Conservation (phyloP, 2,329 filamentous ascomycete species). For the Fusarium subglutinans region DNA sequence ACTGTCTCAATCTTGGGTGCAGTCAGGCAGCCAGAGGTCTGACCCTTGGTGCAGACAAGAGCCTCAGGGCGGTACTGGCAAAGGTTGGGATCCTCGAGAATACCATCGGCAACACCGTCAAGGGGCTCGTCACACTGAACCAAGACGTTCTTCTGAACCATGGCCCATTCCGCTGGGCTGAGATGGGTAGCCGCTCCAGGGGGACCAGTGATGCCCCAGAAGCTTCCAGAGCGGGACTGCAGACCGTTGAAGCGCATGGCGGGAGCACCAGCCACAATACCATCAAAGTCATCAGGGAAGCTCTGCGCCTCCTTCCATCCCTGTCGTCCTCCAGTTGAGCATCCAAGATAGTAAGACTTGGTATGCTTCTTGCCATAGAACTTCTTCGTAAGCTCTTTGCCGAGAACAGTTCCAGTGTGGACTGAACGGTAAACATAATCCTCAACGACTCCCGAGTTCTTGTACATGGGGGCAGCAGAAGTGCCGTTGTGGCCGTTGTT, state of each 20-base stretch:
- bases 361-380: conserved; percentile 56
- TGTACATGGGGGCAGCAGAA: conserved; percentile 12
- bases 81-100: conserved; percentile 57
- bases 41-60: conserved; percentile 47
- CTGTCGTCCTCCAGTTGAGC: conserved; percentile 68
- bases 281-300: conserved; percentile 67
- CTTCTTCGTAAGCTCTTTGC: conserved; percentile 18
- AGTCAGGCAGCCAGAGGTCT: conserved; percentile 23
- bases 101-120: conserved; percentile 60
- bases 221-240: conserved; percentile 4
- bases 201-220: conserved; percentile 19
- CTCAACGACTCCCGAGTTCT: conserved; percentile 19
- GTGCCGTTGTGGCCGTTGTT: conserved; percentile 51
- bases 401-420: conserved; percentile 24
- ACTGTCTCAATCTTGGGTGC: conserved; percentile 14
- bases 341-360: conserved; percentile 66
- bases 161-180: conserved; percentile 48
- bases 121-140: conserved; percentile 58
- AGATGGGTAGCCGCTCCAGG: conserved; percentile 16
- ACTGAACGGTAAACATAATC: conserved; percentile 34
- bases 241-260: conserved; percentile 53
- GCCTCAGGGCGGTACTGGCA: conserved; percentile 56
- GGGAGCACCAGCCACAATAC: conserved; percentile 57
- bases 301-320: conserved; percentile 63
- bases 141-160: conserved; percentile 55